These are phyloP conservation scores for Arthrinium phaeospermum DNA, from an alignment of 2,329 filamentous ascomycete species.

Conservation along the genomic window DNA sequence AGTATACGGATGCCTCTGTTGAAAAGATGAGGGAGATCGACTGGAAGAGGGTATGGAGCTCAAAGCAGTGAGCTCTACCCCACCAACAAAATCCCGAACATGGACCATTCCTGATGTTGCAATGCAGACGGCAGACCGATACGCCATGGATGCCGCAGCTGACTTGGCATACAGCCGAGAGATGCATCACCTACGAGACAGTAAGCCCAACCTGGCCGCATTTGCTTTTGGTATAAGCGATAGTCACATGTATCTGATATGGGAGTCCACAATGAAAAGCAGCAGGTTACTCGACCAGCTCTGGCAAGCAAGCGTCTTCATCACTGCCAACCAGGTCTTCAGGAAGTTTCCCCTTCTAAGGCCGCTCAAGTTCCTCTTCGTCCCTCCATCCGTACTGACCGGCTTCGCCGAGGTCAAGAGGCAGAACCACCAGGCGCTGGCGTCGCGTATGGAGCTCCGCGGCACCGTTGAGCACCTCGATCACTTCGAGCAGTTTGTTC, in stretches of 20 bases:
- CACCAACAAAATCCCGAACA: too few relatives aligned
- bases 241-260: not conserved
- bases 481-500: constrained; percentile 33
- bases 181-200: constrained; percentile 28
- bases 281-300: constrained; percentile 21
- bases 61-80: not conserved
- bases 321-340: constrained; percentile 23
- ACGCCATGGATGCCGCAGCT: not conserved
- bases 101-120: not conserved
- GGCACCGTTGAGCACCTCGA: constrained; percentile 31
- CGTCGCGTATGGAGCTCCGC: constrained; percentile 29
- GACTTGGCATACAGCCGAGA: constrained; percentile 29
- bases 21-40: not conserved
- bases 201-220: constrained; percentile 27
- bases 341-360: constrained; percentile 28
- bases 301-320: constrained; percentile 23
- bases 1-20: not conserved
- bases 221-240: too few relatives aligned
- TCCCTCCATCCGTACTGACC: constrained; percentile 25
- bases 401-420: constrained; percentile 14
- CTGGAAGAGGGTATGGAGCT: not conserved
- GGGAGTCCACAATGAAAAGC: constrained; percentile 18
- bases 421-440: constrained; percentile 26
- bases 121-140: not conserved
- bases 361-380: constrained; percentile 27